A percentile compares a stretch with the other conserved stretches of the same genome.
Evolutionary conservation across 345 rosid genomes (phyloP).

Genomic region (Eucalyptus sp.): DNA sequence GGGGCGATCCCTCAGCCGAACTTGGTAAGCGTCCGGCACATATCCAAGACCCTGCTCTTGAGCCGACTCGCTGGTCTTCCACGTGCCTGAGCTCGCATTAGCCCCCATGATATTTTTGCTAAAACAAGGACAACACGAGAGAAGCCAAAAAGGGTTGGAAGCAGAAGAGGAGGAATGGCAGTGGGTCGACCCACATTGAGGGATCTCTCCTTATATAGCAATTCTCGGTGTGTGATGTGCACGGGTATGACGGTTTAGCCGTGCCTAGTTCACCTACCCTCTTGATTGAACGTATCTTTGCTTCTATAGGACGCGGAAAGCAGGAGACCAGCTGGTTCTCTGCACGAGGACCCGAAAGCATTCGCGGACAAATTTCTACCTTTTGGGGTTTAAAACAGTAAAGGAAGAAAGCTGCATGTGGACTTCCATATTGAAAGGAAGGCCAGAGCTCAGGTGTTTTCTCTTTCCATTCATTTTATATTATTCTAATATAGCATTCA

Average conservation of each 20-base stretch:
- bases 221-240: background rate
- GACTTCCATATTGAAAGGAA: background rate
- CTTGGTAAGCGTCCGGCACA: slow-evolving; percentile 17
- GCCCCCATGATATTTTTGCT: background rate
- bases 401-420: background rate
- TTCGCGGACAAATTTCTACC: background rate
- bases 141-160: background rate
- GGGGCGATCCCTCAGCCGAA: slow-evolving; percentile 16
- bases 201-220: background rate
- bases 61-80: slow-evolving; percentile 1
- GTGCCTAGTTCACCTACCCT: background rate
- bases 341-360: background rate
- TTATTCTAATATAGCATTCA: background rate
- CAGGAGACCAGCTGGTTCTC: background rate
- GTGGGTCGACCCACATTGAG: background rate
- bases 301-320: background rate
- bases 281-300: background rate
- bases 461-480: background rate
- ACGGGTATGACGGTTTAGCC: background rate
- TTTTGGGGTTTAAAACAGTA: background rate
- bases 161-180: background rate
- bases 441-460: background rate
- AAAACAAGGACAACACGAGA: background rate
- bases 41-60: slow-evolving; percentile 30
- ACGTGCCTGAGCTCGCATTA: background rate